These are phyloP conservation scores for Globisporangium megalacanthum DNA, from an alignment of 352 stramenopile species.

Conservation along the genomic window DNA sequence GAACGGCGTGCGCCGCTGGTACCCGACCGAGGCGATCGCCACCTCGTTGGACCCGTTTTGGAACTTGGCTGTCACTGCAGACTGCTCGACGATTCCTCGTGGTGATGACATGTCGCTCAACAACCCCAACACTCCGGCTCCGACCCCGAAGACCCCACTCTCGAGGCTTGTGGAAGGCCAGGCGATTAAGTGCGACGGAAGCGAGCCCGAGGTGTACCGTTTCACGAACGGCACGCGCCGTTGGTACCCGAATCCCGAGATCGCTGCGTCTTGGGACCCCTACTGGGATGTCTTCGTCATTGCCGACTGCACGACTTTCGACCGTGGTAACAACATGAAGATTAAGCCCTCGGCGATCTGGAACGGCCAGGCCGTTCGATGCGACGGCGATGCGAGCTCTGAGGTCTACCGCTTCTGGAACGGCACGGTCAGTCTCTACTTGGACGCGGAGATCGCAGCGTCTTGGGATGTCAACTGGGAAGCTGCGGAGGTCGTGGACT, in stretches of 20 bases:
- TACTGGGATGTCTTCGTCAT: conserved; percentile 6
- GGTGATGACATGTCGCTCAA: neutral
- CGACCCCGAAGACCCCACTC: neutral
- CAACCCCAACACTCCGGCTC: neutral
- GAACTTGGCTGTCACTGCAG: conserved; percentile 1
- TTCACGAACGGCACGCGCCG: conserved; percentile 4
- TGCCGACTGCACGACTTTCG: conserved; percentile 11
- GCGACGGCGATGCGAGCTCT: neutral
- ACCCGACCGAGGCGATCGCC: conserved; percentile 14
- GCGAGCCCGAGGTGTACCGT: conserved; percentile 4
- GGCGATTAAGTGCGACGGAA: conserved; percentile 12
- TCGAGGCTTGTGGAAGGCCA: conserved; percentile 2
- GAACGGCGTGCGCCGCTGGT: conserved; percentile 13
- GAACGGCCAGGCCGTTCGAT: conserved; percentile 17
- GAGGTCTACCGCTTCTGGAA: conserved; percentile 12
- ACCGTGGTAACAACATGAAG: conserved; percentile 10
- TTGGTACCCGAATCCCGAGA: conserved; percentile 13
- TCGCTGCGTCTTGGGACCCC: conserved; percentile 20
- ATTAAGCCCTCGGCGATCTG: conserved; percentile 9
- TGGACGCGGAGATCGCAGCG: conserved; percentile 8
- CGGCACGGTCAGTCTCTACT: conserved; percentile 11
- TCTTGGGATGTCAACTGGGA: conserved; percentile 20
- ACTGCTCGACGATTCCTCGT: conserved; percentile 13
- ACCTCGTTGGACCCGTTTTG: conserved; percentile 22
- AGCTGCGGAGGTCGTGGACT: conserved; percentile 15